A percentile compares a stretch with the other conserved stretches of the same genome.
Conservation (phyloP, 345 rosid species). For the Raphanus sativus region DNA sequence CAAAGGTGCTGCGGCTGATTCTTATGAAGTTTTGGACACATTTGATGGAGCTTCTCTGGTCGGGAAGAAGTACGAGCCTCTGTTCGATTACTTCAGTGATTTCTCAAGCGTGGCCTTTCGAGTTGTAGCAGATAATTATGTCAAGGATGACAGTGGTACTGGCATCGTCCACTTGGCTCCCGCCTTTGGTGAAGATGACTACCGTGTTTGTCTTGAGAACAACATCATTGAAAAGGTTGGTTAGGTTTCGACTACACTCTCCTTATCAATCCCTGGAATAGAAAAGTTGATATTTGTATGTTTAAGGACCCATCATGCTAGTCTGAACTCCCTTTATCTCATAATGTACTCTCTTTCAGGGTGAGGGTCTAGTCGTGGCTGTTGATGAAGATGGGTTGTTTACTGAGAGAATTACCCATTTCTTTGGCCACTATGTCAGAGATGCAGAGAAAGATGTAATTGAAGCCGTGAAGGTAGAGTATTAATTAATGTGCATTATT, state of each 20-base stretch:
- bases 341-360: slow-evolving; percentile 40
- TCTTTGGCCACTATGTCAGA: slow-evolving; percentile 74
- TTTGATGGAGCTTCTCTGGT: slow-evolving; percentile 63
- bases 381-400: slow-evolving; percentile 97
- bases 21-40: slow-evolving; percentile 66
- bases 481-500: background rate
- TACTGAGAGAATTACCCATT: slow-evolving; percentile 70
- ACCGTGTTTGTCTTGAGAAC: slow-evolving; percentile 81
- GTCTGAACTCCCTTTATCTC: background rate
- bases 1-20: slow-evolving; percentile 59
- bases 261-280: too few species aligned
- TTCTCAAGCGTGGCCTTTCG: slow-evolving; percentile 67
- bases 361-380: slow-evolving; percentile 76
- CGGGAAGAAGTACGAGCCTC: slow-evolving; percentile 85
- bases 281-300: too few species aligned
- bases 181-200: slow-evolving; percentile 97
- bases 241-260: too few species aligned
- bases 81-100: slow-evolving; percentile 79
- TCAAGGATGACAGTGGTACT: slow-evolving; percentile 90
- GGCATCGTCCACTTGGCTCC: slow-evolving; percentile 97
- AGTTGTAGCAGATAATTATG: slow-evolving; percentile 88
- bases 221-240: slow-evolving; percentile 67
- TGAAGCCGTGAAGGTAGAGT: slow-evolving; percentile 79
- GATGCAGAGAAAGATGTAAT: slow-evolving; percentile 85
- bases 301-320: too few species aligned